Evolutionary conservation across 2,329 filamentous ascomycete species (phyloP), one percentile per base, ranked within the genome.

Genomic region (Diaporthe citriasiana): DNA sequence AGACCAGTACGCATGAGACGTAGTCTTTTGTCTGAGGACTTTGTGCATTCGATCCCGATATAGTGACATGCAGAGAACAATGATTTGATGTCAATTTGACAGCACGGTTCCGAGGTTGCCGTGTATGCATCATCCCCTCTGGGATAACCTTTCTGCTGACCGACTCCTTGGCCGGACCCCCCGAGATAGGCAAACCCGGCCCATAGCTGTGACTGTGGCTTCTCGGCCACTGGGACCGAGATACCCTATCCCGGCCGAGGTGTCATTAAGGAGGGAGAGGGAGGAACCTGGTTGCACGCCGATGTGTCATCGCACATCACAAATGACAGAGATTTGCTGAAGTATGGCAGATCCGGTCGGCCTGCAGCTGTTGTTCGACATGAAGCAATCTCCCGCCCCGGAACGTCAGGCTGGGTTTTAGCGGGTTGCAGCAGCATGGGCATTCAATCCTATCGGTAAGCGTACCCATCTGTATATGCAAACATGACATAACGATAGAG

Each of bases 331-430:
- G 70, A 73, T 73, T 70, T 42, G 69, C 65, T 30, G 17, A 70
- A 78, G 76, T 50, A 76, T 78, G 75, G 77, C 33, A 69, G 51
- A 66, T 53, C 65, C 55, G 69, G 74, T 27, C 19, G 63, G 59
- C 42, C 25, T 74, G 60, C 72, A 74, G 35, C 59, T 74, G 69
- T 42, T 40, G 59, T 69, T 30, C 50, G 45, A 71, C 74, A n/a
- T 19, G 30, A 38, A 66, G 45, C 63, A 66, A 38, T 66, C 40
- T 66, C 45, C 63, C 63, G 45, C n/a, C n/a, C 27, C 45, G 30
- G 47, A 51, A 66, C 45, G 63, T 38, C 63, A 51, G 63, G 63
- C 47, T 51, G 47, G 47, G 27, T 27, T 9, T 30, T 35, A 45
- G 47, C 33, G 30, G 47, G 17, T 51, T 68, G n/a, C 13, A 25